Percentiles rank a stretch among this genome's conserved stretches.
Conservation (phyloP, 371 early-diverging fungal species). For the Lichtheimia ornata region DNA sequence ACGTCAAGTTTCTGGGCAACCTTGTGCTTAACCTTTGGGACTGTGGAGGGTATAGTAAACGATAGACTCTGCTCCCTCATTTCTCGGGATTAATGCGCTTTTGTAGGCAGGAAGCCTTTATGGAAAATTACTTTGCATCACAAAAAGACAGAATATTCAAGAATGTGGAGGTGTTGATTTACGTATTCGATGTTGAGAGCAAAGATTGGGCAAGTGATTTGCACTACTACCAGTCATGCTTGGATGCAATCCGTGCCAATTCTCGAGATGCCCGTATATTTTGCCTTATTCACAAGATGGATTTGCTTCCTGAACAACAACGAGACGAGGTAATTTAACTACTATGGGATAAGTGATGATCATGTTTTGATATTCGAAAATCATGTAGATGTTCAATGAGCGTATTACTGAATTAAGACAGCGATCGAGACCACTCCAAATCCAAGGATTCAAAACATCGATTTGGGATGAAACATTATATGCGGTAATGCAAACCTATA, state of each 20-base stretch:
- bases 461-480: constrained; percentile 97
- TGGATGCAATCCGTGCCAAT: constrained; percentile 80
- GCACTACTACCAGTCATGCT: constrained; percentile 86
- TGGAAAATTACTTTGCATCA: constrained; percentile 94
- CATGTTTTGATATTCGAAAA: not conserved
- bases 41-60: constrained; percentile 73
- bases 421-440: constrained; percentile 72
- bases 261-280: constrained; percentile 92
- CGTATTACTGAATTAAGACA: constrained; percentile 70
- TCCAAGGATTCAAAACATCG: constrained; percentile 84
- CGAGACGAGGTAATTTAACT: constrained; percentile 58
- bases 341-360: not conserved
- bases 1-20: constrained; percentile 93
- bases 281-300: constrained; percentile 96
- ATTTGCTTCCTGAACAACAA: constrained; percentile 81
- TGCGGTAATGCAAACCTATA: constrained; percentile 50
- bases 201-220: constrained; percentile 90
- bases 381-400: constrained; percentile 34
- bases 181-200: constrained; percentile 96
- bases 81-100: not conserved
- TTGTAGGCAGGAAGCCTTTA: constrained; percentile 88
- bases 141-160: constrained; percentile 94
- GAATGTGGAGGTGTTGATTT: constrained; percentile 97
- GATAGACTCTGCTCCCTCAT: not conserved
- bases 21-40: constrained; percentile 96